Base-by-base conservation (phyloP, 2,329 filamentous ascomycete species). In the Diaporthe nobilis region DNA sequence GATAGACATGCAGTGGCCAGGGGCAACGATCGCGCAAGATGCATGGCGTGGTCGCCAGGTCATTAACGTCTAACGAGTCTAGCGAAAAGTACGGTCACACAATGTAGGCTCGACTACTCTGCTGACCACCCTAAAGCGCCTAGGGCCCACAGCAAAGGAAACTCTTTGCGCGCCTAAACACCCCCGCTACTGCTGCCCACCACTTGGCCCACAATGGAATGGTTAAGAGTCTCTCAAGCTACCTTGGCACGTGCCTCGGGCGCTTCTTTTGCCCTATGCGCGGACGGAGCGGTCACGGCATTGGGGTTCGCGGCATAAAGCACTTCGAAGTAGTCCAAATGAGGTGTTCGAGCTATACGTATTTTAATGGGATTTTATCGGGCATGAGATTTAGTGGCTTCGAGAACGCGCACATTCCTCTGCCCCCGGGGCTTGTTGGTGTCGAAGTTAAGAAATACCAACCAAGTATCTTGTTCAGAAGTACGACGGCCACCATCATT, bases 41-140 rank as follows among this genome's bases (percentile, higher is more conserved):
- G n/a, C 31, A 37, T 5, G 20, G 2, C 37, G 17, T 58, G 17
- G 20, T n/a, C 31, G 31, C 55, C 1, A 37, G 7, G 3, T 12
- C 9, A 13, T 37, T 5, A 15, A 22, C 17, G 13, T 15, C 55
- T 6, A 13, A 37, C 20, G 17, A 3, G 55, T 17, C 7, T 8
- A 57, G 8, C 15, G 34, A 34, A 22, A 22, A 22, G 9, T 4
- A 17, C 8, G 55, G 31, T 22, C 22, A 12, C 55, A 58, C 13
- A 10, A 39, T 12, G 37, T 12, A 10, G 20, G 15, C 12, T 37
- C 28, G 55, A 12, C 31, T 22, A 34, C 9, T 15, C 9, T 65
- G 61, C 61, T 65, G 61, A 65, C 61, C 42, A 65, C 61, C 61
- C 61, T 22, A 22, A 31, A 34, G 61, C 25, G 4, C 28, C 10